Base-by-base conservation (phyloP, 225 moss, liverwort and hornwort species). In the Climacium dendroides region DNA sequence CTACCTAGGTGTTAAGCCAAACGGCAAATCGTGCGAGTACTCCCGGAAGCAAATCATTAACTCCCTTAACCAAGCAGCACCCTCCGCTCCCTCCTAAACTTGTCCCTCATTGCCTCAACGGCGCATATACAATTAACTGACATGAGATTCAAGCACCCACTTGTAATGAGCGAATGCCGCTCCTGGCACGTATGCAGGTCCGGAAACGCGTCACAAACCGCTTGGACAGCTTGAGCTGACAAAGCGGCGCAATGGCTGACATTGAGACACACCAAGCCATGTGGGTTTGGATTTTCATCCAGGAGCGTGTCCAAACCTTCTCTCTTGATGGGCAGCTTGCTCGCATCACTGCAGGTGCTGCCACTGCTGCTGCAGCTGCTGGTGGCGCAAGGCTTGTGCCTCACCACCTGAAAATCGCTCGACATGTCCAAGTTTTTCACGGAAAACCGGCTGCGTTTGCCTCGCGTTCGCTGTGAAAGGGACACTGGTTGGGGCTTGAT, bases 131-230 rank as follows among this genome's bases (percentile, higher is more conserved):
- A 98, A 88, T 98, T 96, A 52, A 98, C 98, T 7, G 96, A 89
- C 59, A 91, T 92, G 88, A 98, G 96, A 87, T 98, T 96, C 84
- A 93, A 92, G 89, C 98, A 98, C 63, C 96, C 98, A 90, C 95
- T 96, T 66, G 94, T 94, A 53, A 96, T 92, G 72, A 98, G 91
- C 34, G 96, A 92, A 80, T 94, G 92, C 86, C 92, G 96, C 90
- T 96, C 98, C 39, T 93, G 94, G 85, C 98, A 98, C 1, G 98
- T 98, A 69, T 98, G 98, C 62, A 98, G 92, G 78, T 94, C 96
- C 58, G 98, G 98, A 57, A 96, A 96, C 13, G 96, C 95, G 89
- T 98, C 91, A 76, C 98, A 98, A 66, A 98, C 96, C 53, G 96
- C 96, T 82, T 98, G 98, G 43, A 98, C 98, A 83, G 96, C 96